Base-by-base conservation (phyloP, 768 basidiomycete genomes). In the Amanita polypyramis region DNA sequence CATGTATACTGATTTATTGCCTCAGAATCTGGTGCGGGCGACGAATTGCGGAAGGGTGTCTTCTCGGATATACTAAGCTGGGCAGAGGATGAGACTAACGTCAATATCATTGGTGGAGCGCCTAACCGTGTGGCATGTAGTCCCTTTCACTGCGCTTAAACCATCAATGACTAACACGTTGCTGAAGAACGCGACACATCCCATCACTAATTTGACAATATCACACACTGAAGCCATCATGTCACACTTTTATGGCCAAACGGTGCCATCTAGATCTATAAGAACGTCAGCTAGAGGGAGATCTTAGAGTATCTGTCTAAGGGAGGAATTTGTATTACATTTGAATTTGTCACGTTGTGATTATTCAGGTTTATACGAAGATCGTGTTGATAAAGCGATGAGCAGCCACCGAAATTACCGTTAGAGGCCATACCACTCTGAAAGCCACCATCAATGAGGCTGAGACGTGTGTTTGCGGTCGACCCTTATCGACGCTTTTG, bases 131-230 rank as follows among this genome's bases (percentile, higher is more conserved):
- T 88, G 43, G 80, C 85, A 55, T 52, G 82, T 67, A 15, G 40
- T 30, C 32, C 12, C 4, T 46, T 49, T 20, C n/a, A 11, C 40
- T 1, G 21, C 20, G 12, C 2, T 33, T 25, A 17, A 19, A 7
- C 4, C n/a, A 20, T 19, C n/a, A 0, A n/a, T 1, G 14, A 29
- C 50, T 4, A 51, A 34, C 43, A 9, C 40, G 14, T 33, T 25
- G 12, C 14, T 9, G 4, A 51, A 90, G 86, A 92, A 92, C 56
- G 85, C 87, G 5, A 85, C 84, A 0, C 84, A 87, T 51, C 88
- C 88, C 0, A 52, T 90, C 11, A 83, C 88, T 63, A 86, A 88
- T 53, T 62, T 91, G 41, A 82, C 85, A 0, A 67, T 79, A 3
- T 79, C 85, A 0, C 79, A 89, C 53, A 62, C 76, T 2, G 75